phyloP scores from a whole-genome alignment of 192 early-diverging fungal species.

The Bifiguratus adelaidae region DNA sequence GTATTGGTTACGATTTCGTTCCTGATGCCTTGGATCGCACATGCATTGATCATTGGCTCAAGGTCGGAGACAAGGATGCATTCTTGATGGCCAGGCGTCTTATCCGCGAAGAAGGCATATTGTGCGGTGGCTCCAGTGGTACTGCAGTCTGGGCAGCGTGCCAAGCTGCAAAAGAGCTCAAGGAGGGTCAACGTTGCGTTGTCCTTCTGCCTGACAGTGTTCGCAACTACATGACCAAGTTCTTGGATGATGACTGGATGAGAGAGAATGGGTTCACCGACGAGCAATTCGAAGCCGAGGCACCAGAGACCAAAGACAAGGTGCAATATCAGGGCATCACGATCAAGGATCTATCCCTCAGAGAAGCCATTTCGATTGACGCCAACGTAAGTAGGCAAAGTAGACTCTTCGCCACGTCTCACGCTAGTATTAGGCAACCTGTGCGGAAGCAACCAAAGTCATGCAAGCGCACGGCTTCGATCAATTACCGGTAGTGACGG shows the following conservation, averaged over 20 bases:
- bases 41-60: slow-evolving; percentile 91
- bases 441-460: slow-evolving; percentile 73
- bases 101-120: slow-evolving; percentile 93
- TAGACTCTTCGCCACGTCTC: not conserved
- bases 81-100: slow-evolving; percentile 93
- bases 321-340: slow-evolving; percentile 73
- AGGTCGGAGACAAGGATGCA: slow-evolving; percentile 90
- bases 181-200: slow-evolving; percentile 82
- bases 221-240: slow-evolving; percentile 99
- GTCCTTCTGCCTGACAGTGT: slow-evolving; percentile 97
- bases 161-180: slow-evolving; percentile 73
- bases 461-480: slow-evolving; percentile 88
- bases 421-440: slow-evolving; percentile 29
- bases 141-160: slow-evolving; percentile 84
- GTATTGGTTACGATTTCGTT: slow-evolving; percentile 99
- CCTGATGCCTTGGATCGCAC: slow-evolving; percentile 81
- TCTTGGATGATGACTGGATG: slow-evolving; percentile 99
- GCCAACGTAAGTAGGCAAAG: slow-evolving; percentile 22
- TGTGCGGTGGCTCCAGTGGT: slow-evolving; percentile 95
- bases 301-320: slow-evolving; percentile 51
- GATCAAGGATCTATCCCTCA: slow-evolving; percentile 70
- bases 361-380: slow-evolving; percentile 79
- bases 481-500: slow-evolving; percentile 84
- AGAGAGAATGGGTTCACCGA: slow-evolving; percentile 81
- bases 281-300: slow-evolving; percentile 52